Base-by-base conservation (phyloP, 306 rosid species). In the Cicer judaicum region DNA sequence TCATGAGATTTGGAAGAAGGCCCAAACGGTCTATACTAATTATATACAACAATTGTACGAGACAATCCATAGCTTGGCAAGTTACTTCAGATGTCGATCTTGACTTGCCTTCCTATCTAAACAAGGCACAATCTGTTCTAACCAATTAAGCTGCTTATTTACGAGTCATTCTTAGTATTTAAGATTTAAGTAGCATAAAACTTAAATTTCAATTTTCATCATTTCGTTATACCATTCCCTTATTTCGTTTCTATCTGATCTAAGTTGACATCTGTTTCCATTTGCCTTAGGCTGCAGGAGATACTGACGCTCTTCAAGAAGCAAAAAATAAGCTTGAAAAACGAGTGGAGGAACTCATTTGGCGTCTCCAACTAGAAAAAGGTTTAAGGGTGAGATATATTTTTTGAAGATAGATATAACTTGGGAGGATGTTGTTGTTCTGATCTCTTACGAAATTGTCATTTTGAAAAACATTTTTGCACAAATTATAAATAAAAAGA, bases 301-400 rank as follows among this genome's bases (percentile, higher is more conserved):
- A 92, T 86, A 92, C 97, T 29, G 93, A 91, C 19, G 90, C 97
- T 57, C 93, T 88, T 80, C 81, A 92, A 81, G 97, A 92, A 80
- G 97, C 96, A 77, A 92, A 92, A 79, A 90, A 88, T 87, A 88
- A 87, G 81, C 88, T 92, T 69, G 93, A 88, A 85, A 92, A 92
- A 78, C 85, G 80, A 39, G 93, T 89, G 62, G 97, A 92, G 90
- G 97, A 92, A 71, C 90, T 92, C 76, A 86, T 88, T 73, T 89
- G 91, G 97, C 92, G 93, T 70, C 81, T 92, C 53, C 96, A 92
- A 74, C 79, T 89, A 77, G 97, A 92, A 80, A 92, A 87, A 78
- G 85, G 93, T 62, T 85, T 92, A 75, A 88, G 91, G 89, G 97
- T 92, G 88, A 88, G 79, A 72, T 59, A 50, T 64, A 50, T 78